phyloP scores from a whole-genome alignment of 306 rosid species.

The Vachellia collinsii region DNA sequence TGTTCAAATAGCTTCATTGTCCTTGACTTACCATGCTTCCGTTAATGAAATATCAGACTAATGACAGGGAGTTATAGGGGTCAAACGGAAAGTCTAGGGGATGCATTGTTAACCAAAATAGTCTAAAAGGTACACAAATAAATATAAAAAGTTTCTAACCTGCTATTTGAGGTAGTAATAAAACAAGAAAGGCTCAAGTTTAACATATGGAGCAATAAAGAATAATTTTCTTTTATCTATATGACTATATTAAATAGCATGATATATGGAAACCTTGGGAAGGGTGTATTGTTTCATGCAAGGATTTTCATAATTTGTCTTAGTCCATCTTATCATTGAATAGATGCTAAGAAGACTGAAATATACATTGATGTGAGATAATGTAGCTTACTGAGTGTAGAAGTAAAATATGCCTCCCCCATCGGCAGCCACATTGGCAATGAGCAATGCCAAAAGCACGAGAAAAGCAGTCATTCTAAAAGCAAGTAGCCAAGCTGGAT shows the following conservation, averaged over 20 bases:
- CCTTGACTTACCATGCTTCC: not conserved
- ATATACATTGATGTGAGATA: not conserved
- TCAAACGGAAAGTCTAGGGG: not conserved
- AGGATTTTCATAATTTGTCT: not conserved
- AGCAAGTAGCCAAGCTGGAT: slow-evolving; percentile 80
- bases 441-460: slow-evolving; percentile 63
- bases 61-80: not conserved
- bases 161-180: slow-evolving; percentile 1
- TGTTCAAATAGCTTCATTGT: not conserved
- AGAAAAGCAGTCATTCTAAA: slow-evolving; percentile 65
- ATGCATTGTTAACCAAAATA: not conserved
- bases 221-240: not conserved
- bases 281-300: slow-evolving; percentile 4
- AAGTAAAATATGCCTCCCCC: slow-evolving; percentile 71
- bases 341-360: not conserved
- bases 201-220: not conserved
- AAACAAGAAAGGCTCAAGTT: not conserved
- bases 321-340: slow-evolving; percentile 7
- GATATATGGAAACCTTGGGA: not conserved
- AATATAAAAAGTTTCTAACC: not conserved
- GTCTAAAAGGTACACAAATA: not conserved
- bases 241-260: not conserved
- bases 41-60: not conserved
- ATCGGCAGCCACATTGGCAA: slow-evolving; percentile 50
- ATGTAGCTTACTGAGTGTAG: slow-evolving; percentile 86